A percentile compares a stretch with the other conserved stretches of the same genome.
These are phyloP conservation scores for Rosa rugosa DNA, from an alignment of 306 rosid species.

Conservation along the genomic window DNA sequence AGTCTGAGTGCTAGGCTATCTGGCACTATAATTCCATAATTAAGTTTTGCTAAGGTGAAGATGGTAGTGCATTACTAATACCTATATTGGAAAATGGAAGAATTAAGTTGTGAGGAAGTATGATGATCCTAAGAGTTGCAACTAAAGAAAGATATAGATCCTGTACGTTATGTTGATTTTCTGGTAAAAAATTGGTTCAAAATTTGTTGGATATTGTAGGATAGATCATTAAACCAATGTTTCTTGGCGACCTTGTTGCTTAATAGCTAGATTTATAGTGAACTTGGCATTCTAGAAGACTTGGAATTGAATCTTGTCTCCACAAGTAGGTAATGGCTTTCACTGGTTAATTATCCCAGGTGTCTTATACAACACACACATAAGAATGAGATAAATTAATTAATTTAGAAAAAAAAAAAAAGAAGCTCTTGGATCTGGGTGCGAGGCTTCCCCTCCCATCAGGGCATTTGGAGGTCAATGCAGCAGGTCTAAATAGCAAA, in stretches of 20 bases:
- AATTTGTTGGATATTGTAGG: background rate
- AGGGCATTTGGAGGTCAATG: constrained; percentile 10
- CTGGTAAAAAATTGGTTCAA: background rate
- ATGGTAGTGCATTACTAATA: background rate
- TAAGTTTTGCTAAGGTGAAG: background rate
- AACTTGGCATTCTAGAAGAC: background rate
- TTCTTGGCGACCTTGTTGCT: background rate
- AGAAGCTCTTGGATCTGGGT: background rate
- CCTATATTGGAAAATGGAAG: background rate
- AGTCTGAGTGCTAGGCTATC: background rate
- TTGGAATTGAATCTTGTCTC: background rate
- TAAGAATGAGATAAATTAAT: background rate
- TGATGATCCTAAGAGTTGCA: background rate
- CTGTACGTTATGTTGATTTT: background rate
- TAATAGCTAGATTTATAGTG: background rate
- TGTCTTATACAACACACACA: background rate
- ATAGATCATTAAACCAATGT: background rate
- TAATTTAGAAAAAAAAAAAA: background rate
- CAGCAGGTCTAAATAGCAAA: background rate
- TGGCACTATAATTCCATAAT: background rate
- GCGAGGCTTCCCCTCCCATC: background rate
- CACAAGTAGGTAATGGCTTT: background rate
- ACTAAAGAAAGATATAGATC: too few species aligned
- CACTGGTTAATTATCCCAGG: background rate
- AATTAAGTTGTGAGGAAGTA: background rate